Conservation (phyloP, 331 rosid species). For the Telfairia occidentalis region DNA sequence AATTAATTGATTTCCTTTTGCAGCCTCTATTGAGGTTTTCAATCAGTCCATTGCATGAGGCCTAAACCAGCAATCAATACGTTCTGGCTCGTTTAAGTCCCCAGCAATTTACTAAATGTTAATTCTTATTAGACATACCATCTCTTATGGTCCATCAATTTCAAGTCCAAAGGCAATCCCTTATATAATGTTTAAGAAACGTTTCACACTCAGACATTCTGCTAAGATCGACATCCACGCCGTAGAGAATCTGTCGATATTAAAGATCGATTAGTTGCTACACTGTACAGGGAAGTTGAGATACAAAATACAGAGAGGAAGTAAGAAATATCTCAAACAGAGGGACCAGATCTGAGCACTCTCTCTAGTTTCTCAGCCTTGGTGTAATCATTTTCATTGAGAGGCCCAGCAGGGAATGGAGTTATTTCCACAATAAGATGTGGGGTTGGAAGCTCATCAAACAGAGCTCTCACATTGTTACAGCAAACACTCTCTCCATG, state of each 20-base stretch:
- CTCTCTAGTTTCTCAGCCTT: constrained; percentile 78
- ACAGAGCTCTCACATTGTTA: constrained; percentile 84
- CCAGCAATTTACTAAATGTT: neutral
- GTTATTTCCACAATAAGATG: constrained; percentile 67
- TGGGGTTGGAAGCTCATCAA: constrained; percentile 86
- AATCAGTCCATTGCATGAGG: neutral
- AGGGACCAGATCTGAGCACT: constrained; percentile 75
- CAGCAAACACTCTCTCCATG: constrained; percentile 94
- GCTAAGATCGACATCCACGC: neutral
- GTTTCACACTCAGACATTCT: neutral
- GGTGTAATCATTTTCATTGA: constrained; percentile 56
- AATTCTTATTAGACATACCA: neutral
- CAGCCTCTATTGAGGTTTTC: neutral
- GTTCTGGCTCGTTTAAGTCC: neutral
- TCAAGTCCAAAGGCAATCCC: neutral
- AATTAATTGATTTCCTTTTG: neutral
- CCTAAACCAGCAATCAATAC: neutral
- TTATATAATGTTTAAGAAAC: neutral
- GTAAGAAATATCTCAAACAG: constrained; percentile 29
- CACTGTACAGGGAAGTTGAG: constrained; percentile 3
- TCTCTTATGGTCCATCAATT: neutral
- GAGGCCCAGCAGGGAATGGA: constrained; percentile 74
- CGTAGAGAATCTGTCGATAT: neutral
- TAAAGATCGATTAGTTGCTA: neutral
- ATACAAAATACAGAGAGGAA: neutral